A percentile compares a stretch with the other conserved stretches of the same genome.
These are phyloP conservation scores for Entrophospora sp. DNA, from an alignment of 192 early-diverging fungal genomes.

Conservation along the genomic window DNA sequence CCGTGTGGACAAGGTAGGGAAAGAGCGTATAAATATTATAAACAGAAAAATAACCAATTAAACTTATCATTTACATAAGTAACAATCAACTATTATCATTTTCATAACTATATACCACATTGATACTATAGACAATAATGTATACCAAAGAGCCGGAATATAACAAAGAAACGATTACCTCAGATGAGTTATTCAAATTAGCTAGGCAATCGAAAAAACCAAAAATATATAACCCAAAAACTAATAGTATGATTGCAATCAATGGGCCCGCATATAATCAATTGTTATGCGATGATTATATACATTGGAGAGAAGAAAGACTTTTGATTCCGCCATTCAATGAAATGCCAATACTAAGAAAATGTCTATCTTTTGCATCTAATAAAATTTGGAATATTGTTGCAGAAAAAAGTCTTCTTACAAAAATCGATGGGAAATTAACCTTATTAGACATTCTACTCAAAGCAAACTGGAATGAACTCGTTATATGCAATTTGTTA, in stretches of 20 bases:
- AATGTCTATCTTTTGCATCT: not conserved
- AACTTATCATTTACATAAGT: not conserved
- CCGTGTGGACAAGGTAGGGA: slow-evolving; percentile 1
- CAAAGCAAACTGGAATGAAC: too few relatives aligned
- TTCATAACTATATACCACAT: not conserved
- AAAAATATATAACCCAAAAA: too few relatives aligned
- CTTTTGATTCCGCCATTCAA: not conserved
- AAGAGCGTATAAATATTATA: slow-evolving; percentile 10
- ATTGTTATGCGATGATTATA: slow-evolving; percentile 10
- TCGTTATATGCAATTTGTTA: too few relatives aligned
- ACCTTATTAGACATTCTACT: slow-evolving; percentile 2
- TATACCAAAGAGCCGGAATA: not conserved
- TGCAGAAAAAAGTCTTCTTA: not conserved
- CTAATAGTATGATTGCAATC: slow-evolving; percentile 3
- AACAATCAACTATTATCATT: slow-evolving; percentile 9
- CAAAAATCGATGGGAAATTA: not conserved
- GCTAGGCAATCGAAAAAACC: too few relatives aligned
- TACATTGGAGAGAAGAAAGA: slow-evolving; percentile 16
- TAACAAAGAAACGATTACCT: too few relatives aligned
- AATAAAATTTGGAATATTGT: not conserved
- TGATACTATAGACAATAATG: not conserved
- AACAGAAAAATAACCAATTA: slow-evolving; percentile 1
- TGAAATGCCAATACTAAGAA: not conserved
- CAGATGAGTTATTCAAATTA: too few relatives aligned
- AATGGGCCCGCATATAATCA: slow-evolving; percentile 2